These are phyloP conservation scores for Solanum megistacrolobum DNA, from an alignment of 257 asterid species.

Conservation along the genomic window DNA sequence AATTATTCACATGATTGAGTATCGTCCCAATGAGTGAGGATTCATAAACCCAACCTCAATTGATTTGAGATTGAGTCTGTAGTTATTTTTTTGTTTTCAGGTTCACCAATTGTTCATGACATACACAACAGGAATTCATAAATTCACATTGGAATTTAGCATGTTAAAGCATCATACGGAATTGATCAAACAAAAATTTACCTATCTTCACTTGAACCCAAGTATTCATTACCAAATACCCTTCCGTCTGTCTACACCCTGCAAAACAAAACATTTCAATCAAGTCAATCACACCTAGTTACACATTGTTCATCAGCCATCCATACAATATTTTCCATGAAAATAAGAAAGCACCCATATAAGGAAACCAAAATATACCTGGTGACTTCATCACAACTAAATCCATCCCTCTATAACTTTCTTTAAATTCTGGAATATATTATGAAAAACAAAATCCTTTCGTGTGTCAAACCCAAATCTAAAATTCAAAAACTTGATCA, in stretches of 20 bases:
- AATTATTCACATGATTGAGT: background rate
- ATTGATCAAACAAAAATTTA: background rate
- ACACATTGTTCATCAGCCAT: background rate
- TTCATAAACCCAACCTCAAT: background rate
- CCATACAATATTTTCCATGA: background rate
- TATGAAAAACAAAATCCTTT: background rate
- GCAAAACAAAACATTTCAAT: constrained; percentile 13
- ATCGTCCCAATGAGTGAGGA: background rate
- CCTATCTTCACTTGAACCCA: constrained; percentile 76
- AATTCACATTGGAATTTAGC: background rate
- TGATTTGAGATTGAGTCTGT: background rate
- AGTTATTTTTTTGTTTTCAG: background rate
- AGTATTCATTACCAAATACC: constrained; percentile 67
- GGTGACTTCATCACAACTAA: constrained; percentile 61
- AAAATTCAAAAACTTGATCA: background rate
- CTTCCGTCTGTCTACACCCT: constrained; percentile 84
- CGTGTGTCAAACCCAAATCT: background rate
- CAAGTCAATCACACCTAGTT: constrained; percentile 1
- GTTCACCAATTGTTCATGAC: background rate
- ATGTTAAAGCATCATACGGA: background rate
- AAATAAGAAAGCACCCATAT: background rate
- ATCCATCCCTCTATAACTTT: constrained; percentile 36
- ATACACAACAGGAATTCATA: background rate
- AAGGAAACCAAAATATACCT: constrained; percentile 32
- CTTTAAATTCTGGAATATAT: constrained; percentile 33